phyloP scores from a whole-genome alignment of 305 asterid genomes.

The Rubia occidens region DNA sequence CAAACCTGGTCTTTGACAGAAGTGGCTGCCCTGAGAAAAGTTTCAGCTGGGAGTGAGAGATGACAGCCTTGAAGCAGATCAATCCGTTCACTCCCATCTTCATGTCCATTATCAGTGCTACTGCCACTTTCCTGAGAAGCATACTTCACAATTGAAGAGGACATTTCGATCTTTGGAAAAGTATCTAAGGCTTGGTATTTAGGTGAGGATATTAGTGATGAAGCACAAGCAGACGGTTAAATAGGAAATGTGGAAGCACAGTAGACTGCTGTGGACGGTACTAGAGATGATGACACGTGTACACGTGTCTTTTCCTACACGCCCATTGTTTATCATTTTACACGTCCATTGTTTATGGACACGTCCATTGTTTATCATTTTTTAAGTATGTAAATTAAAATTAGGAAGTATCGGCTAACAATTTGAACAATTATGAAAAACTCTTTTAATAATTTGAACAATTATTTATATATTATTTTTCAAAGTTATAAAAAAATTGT shows the following conservation, averaged over 20 bases:
- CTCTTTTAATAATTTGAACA: no score
- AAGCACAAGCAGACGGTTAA: not conserved
- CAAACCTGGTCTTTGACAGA: conserved; percentile 52
- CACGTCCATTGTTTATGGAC: no score
- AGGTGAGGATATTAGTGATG: not conserved
- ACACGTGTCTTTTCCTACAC: not conserved
- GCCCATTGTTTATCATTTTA: not conserved
- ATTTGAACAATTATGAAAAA: no score
- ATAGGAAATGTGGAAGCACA: not conserved
- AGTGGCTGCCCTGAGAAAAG: conserved; percentile 48
- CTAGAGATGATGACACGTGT: not conserved
- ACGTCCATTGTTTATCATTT: no score
- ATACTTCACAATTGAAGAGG: conserved; percentile 37
- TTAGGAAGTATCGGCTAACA: no score
- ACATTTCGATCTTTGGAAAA: conserved; percentile 22
- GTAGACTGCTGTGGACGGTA: not conserved
- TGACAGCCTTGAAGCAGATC: conserved; percentile 31
- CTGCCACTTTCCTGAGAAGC: conserved; percentile 31
- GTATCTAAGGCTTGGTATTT: not conserved
- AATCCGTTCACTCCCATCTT: conserved; percentile 34
- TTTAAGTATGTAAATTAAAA: no score
- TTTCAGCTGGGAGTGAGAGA: conserved; percentile 32
- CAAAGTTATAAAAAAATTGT: no score
- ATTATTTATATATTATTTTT: no score
- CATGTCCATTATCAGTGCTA: conserved; percentile 23